These are phyloP conservation scores for Cruciata laevipes DNA, from an alignment of 257 asterid species.

Conservation along the genomic window DNA sequence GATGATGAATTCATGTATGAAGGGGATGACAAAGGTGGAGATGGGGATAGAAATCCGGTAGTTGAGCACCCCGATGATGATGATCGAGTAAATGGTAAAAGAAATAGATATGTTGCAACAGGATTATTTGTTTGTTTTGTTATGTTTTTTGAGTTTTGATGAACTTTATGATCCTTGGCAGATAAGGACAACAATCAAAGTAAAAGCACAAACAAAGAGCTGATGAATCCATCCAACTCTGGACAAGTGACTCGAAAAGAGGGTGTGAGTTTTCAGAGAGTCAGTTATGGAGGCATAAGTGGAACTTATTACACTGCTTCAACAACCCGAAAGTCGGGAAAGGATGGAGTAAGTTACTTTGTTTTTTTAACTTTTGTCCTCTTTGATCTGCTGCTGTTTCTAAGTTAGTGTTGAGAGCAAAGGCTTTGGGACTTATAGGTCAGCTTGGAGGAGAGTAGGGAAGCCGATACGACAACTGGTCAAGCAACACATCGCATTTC, in stretches of 20 bases:
- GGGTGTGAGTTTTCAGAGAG: conserved; percentile 55
- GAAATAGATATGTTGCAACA: too few species aligned
- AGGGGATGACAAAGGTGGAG: conserved; percentile 18
- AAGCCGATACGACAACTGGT: conserved; percentile 77
- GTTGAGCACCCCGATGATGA: conserved; percentile 93
- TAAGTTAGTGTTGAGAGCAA: neutral
- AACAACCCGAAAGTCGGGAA: conserved; percentile 43
- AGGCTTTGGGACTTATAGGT: conserved; percentile 28
- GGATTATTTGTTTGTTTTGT: neutral
- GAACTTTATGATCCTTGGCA: conserved; percentile 10
- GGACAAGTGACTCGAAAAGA: conserved; percentile 19
- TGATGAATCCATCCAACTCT: conserved; percentile 1
- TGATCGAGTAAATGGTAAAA: conserved; percentile 51
- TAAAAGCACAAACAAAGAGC: conserved; percentile 17
- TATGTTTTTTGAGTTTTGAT: neutral
- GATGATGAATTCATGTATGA: conserved; percentile 28
- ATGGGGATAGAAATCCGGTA: conserved; percentile 35
- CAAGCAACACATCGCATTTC: conserved; percentile 74
- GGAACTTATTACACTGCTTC: conserved; percentile 71
- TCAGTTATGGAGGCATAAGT: conserved; percentile 67
- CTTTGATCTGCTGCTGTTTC: too few species aligned
- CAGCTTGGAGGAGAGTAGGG: conserved; percentile 61
- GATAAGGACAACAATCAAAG: conserved; percentile 25
- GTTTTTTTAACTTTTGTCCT: neutral
- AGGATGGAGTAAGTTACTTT: conserved; percentile 50